phyloP scores from a whole-genome alignment of 768 basidiomycete genomes.

The Auriscalpium vulgare region DNA sequence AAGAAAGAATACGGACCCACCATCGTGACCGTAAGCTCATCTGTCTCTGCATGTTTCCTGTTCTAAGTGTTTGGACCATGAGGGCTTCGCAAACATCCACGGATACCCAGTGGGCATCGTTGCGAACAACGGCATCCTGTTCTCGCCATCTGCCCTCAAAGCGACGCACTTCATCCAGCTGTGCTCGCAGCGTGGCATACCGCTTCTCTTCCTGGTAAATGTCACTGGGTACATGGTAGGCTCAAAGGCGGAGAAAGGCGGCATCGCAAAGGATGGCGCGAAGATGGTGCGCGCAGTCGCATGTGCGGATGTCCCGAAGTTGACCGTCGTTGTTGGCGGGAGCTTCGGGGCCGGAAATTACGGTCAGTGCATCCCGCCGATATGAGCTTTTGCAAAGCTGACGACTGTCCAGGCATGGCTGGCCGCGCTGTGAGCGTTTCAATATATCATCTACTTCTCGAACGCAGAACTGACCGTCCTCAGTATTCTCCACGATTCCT shows the following conservation, averaged over 20 bases:
- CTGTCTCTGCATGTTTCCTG: neutral
- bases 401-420: constrained; percentile 63
- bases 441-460: constrained; percentile 3
- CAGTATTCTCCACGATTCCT: constrained; percentile 92
- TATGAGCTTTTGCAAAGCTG: neutral
- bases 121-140: constrained; percentile 91
- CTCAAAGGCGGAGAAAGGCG: constrained; percentile 88
- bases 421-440: constrained; percentile 69
- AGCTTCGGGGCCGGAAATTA: constrained; percentile 96
- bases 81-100: constrained; percentile 87
- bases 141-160: constrained; percentile 89
- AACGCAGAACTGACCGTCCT: neutral
- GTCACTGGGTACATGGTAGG: constrained; percentile 99
- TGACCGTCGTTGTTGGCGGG: constrained; percentile 89
- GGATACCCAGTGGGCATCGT: constrained; percentile 88
- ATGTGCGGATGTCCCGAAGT: constrained; percentile 89
- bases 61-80: neutral
- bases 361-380: constrained; percentile 36
- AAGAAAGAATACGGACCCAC: constrained; percentile 93
- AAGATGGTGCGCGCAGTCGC: constrained; percentile 97
- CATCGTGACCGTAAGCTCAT: constrained; percentile 65
- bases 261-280: constrained; percentile 92
- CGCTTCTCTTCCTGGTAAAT: constrained; percentile 89
- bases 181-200: constrained; percentile 86
- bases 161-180: constrained; percentile 94